Base-by-base conservation (phyloP, 139 green algal genomes). In the Chlorella sp. region DNA sequence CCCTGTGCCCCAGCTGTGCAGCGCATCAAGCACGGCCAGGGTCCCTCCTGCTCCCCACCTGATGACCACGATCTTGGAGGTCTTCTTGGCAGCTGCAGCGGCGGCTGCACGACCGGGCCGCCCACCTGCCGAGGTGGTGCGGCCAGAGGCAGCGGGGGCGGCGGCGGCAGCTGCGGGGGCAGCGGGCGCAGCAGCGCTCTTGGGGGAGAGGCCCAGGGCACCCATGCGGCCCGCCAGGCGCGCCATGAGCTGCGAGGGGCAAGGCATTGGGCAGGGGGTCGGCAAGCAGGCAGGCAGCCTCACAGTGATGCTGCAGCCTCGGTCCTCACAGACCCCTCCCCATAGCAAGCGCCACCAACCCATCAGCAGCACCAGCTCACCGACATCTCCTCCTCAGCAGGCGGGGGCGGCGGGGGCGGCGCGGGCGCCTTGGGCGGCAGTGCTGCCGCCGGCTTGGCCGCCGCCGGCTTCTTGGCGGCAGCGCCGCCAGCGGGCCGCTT, bases 211-310 rank as follows among this genome's bases (percentile, higher is more conserved):
- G 0, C 73, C 32, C 60, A 92, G 62, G 1, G 34, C 71, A 26
- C 55, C 80, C 86, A 93, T 84, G 62, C 89, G 87, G 56, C 86
- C 88, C 13, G 89, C 87, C 78, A 92, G 82, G 20, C 89, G 86
- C 5, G 87, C 82, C 85, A 92, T 86, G 30, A 92, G 88, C 51
- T 60, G 51, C 51, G 21, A 21, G 51, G 51, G 51, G 2, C 9
- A 9, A 9, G 44, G 44, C 44, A 51, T 16, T 51, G 44, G 44
- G 44, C 44, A 51, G 44, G 44, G 44, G 44, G 44, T 9, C 9
- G 44, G 44, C 9, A 9, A 60, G 51, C 12, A 60, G 51, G 15
- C 51, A 21, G 15, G 51, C 51, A 21, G 51, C 12, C 51, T 7
- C 7, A 11, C 44, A 55, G 11, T 55, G 7, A 60, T 60, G 51